phyloP scores from a whole-genome alignment of 176 grass and related monocot species.

The Guadua angustifolia region DNA sequence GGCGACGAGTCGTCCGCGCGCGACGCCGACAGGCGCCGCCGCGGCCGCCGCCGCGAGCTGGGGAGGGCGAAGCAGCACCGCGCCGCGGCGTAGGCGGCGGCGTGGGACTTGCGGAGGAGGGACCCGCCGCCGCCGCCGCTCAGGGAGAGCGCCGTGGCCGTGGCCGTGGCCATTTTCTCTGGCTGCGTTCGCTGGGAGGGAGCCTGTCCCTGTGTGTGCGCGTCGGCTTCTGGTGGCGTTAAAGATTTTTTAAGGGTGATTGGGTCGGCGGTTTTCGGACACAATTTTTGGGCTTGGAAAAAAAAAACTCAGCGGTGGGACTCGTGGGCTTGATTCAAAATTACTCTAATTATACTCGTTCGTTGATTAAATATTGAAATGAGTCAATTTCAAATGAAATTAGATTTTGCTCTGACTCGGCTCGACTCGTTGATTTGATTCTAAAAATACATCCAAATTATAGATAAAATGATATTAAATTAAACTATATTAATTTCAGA shows the following conservation, averaged over 20 bases:
- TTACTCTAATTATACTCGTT: no score
- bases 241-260: conserved; percentile 31
- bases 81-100: not conserved
- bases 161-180: conserved; percentile 64
- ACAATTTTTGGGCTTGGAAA: conserved; percentile 14
- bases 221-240: conserved; percentile 10
- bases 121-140: conserved; percentile 30
- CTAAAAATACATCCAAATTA: no score
- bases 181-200: conserved; percentile 48
- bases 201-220: not conserved
- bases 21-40: conserved; percentile 53
- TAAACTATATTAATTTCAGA: no score
- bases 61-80: conserved; percentile 37
- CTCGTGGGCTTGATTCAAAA: no score
- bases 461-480: no score
- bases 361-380: no score
- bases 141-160: conserved; percentile 69
- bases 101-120: conserved; percentile 43
- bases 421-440: no score
- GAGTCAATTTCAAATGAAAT: no score
- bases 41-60: conserved; percentile 36
- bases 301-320: no score
- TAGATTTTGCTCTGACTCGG: no score
- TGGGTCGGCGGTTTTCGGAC: not conserved
- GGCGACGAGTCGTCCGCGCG: conserved; percentile 63